Conservation (phyloP, 2,329 filamentous ascomycete species). For the Graphilbum sp. region DNA sequence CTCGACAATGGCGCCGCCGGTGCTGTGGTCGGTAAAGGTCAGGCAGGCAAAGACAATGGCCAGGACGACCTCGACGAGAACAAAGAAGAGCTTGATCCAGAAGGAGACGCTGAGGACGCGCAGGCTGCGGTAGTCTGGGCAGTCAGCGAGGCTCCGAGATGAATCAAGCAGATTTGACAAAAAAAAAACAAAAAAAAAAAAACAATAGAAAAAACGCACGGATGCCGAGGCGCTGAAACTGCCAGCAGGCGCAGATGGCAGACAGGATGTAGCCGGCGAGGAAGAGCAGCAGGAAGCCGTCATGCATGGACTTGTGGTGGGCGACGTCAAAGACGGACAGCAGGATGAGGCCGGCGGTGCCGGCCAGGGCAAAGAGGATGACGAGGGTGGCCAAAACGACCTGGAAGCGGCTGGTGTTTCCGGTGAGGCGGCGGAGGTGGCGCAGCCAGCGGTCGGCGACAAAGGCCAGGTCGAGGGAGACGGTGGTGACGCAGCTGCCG, state of each 20-base stretch:
- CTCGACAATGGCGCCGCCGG: conserved; percentile 65
- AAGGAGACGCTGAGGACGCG: conserved; percentile 62
- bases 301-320: conserved; percentile 50
- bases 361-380: conserved; percentile 54
- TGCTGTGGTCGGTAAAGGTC: conserved; percentile 30
- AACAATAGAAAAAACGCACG: conserved; percentile 24
- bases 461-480: conserved; percentile 71
- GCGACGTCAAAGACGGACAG: conserved; percentile 74
- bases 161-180: too few relatives aligned
- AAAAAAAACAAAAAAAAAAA: too few relatives aligned
- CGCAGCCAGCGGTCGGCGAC: conserved; percentile 70
- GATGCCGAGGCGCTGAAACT: conserved; percentile 73
- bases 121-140: conserved; percentile 53
- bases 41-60: conserved; percentile 55
- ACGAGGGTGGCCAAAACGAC: conserved; percentile 44
- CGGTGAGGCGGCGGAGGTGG: conserved; percentile 61
- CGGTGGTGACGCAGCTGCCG: conserved; percentile 52
- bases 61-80: conserved; percentile 61
- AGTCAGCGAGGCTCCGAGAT: too few relatives aligned
- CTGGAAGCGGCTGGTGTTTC: conserved; percentile 48
- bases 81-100: conserved; percentile 74
- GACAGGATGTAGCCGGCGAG: conserved; percentile 73
- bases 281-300: conserved; percentile 66
- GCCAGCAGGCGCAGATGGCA: conserved; percentile 76
- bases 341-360: conserved; percentile 65